Evolutionary conservation across 1,139 yeast genomes (phyloP).

Genomic region (Sugiyamaella castrensis): DNA sequence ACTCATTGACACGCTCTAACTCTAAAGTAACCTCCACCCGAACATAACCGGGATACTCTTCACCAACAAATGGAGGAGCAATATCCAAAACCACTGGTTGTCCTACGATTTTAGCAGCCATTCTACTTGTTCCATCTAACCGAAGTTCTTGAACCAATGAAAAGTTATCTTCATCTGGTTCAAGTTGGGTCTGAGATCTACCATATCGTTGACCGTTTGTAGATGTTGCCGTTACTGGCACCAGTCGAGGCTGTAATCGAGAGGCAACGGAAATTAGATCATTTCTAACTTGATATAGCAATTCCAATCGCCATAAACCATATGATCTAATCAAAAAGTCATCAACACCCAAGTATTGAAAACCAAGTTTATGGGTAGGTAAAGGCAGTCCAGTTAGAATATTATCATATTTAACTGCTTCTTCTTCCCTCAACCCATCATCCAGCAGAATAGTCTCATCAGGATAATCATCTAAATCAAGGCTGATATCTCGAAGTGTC

Average conservation of each 20-base stretch:
- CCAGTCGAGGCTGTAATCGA: slow-evolving; percentile 27
- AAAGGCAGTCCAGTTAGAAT: slow-evolving; percentile 12
- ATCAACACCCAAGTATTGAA: slow-evolving; percentile 37
- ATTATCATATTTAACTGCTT: background rate
- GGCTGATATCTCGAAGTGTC: background rate
- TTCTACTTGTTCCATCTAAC: slow-evolving; percentile 35
- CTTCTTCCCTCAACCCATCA: background rate
- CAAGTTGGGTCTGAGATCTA: no score
- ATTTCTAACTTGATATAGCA: slow-evolving; percentile 26
- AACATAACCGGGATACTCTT: slow-evolving; percentile 25
- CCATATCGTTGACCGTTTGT: no score
- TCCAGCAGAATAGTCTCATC: slow-evolving; percentile 2
- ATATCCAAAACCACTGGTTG: slow-evolving; percentile 29
- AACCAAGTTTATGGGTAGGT: slow-evolving; percentile 28
- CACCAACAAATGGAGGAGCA: slow-evolving; percentile 29
- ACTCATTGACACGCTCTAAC: slow-evolving; percentile 21
- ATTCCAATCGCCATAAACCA: slow-evolving; percentile 24
- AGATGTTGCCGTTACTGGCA: slow-evolving; percentile 1
- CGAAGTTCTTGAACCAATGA: background rate
- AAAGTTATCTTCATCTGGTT: background rate
- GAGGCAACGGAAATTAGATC: slow-evolving; percentile 31
- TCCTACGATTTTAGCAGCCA: slow-evolving; percentile 29
- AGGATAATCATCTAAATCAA: slow-evolving; percentile 1
- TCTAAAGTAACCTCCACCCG: slow-evolving; percentile 31
- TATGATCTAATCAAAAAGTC: slow-evolving; percentile 39